Conservation (phyloP, 441 rosid species). For the Erodium texanum region DNA sequence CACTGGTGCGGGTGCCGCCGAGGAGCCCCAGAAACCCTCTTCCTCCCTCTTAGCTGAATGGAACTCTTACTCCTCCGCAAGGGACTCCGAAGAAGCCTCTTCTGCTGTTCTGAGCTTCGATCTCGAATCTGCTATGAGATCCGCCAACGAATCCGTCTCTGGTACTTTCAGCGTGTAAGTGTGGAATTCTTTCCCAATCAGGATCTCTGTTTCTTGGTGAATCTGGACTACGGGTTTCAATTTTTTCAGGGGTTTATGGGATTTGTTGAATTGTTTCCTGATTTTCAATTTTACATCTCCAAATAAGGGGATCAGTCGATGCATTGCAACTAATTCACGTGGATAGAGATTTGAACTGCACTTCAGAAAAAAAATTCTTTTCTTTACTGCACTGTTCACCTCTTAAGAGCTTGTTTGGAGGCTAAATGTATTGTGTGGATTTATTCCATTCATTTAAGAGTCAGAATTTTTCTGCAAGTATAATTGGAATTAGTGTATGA, state of each 20-base stretch:
- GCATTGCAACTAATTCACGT: not conserved
- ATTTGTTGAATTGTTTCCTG: not conserved
- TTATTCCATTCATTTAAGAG: not conserved
- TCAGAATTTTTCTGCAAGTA: not conserved
- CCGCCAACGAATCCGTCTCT: slow-evolving; percentile 67
- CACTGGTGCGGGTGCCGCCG: slow-evolving; percentile 14
- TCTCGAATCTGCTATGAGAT: slow-evolving; percentile 74
- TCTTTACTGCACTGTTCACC: too few relatives aligned
- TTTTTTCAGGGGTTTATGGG: not conserved
- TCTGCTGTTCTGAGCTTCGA: slow-evolving; percentile 50
- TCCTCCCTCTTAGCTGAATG: slow-evolving; percentile 76
- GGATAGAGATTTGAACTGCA: not conserved
- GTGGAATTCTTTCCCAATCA: not conserved
- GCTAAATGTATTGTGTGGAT: not conserved
- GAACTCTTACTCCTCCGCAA: slow-evolving; percentile 68
- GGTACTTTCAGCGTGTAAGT: slow-evolving; percentile 86
- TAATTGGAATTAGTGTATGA: not conserved
- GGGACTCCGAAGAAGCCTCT: slow-evolving; percentile 32
- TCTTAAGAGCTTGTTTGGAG: too few relatives aligned
- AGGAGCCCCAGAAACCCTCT: slow-evolving; percentile 35
- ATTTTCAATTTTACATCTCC: not conserved
- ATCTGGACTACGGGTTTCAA: not conserved
- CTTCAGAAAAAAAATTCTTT: too few relatives aligned
- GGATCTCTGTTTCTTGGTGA: not conserved
- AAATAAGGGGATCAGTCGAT: not conserved